These are phyloP conservation scores for Pseudogymnoascus sp. DNA, from an alignment of 2,329 filamentous ascomycete species.

Conservation along the genomic window DNA sequence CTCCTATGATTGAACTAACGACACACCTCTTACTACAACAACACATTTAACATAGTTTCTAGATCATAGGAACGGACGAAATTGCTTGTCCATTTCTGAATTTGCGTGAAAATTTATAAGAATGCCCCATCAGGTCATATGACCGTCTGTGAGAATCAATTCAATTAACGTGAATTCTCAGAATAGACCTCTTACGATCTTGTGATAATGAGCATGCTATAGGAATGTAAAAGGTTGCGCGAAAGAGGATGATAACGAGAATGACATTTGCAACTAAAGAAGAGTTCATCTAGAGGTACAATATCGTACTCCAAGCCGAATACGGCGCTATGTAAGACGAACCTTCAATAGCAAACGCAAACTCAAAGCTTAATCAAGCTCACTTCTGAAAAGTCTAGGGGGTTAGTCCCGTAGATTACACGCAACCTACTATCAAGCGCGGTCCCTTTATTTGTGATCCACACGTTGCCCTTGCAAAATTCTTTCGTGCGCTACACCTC, in stretches of 20 bases:
- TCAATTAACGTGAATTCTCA: background rate
- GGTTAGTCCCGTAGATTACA: conserved; percentile 80
- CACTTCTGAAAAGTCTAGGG: conserved; percentile 83
- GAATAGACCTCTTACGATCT: background rate
- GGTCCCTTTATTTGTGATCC: conserved; percentile 91
- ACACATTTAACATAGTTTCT: background rate
- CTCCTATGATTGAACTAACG: background rate
- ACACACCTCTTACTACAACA: background rate
- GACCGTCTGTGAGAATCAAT: background rate
- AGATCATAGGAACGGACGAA: background rate
- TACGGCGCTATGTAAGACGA: background rate
- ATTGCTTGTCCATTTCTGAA: background rate
- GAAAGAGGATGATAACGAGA: background rate
- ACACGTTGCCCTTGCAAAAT: conserved; percentile 53
- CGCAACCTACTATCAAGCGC: conserved; percentile 76
- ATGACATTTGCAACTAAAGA: conserved; percentile 1
- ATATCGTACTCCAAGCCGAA: background rate
- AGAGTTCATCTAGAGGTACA: background rate
- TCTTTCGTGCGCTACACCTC: conserved; percentile 76
- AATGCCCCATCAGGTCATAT: background rate
- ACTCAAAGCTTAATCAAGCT: conserved; percentile 74
- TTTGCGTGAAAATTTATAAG: background rate
- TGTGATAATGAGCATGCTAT: background rate
- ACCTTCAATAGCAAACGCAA: background rate
- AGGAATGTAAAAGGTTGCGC: background rate